A percentile compares a stretch with the other conserved stretches of the same genome.
phyloP scores from a whole-genome alignment of 805 yeast genomes.

The Torulaspora franciscae region DNA sequence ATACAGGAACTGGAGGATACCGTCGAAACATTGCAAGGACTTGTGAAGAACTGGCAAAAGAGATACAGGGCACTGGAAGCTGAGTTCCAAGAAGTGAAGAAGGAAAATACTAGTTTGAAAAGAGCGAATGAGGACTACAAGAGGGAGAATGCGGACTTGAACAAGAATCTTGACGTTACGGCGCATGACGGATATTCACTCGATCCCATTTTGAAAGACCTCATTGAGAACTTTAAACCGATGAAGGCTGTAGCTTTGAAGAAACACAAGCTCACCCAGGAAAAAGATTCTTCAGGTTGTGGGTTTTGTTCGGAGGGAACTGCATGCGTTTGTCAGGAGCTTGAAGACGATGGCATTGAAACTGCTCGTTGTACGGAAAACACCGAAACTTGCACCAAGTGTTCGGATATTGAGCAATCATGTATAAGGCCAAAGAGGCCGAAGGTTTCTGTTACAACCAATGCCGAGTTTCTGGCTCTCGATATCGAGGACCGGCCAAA shows the following conservation, averaged over 20 bases:
- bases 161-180: background rate
- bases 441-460: background rate
- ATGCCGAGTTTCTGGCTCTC: background rate
- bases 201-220: slow-evolving; percentile 30
- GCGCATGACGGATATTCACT: slow-evolving; percentile 41
- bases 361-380: slow-evolving; percentile 5
- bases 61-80: slow-evolving; percentile 27
- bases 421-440: slow-evolving; percentile 22
- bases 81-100: slow-evolving; percentile 9
- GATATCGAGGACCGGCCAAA: slow-evolving; percentile 14
- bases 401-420: slow-evolving; percentile 36
- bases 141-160: slow-evolving; percentile 2
- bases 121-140: slow-evolving; percentile 1
- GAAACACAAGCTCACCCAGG: slow-evolving; percentile 5
- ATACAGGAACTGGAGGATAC: slow-evolving; percentile 68
- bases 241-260: slow-evolving; percentile 51
- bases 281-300: slow-evolving; percentile 40
- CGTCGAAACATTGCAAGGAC: slow-evolving; percentile 34
- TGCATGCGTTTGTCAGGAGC: slow-evolving; percentile 88
- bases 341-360: slow-evolving; percentile 40
- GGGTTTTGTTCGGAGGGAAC: slow-evolving; percentile 92
- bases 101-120: slow-evolving; percentile 12
- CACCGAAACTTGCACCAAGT: slow-evolving; percentile 44
- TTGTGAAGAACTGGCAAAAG: slow-evolving; percentile 64
- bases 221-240: slow-evolving; percentile 48